Evolutionary conservation across 805 yeast species (phyloP), one percentile per base, ranked within the genome.

Genomic region (Nakazawaea pomicola): DNA sequence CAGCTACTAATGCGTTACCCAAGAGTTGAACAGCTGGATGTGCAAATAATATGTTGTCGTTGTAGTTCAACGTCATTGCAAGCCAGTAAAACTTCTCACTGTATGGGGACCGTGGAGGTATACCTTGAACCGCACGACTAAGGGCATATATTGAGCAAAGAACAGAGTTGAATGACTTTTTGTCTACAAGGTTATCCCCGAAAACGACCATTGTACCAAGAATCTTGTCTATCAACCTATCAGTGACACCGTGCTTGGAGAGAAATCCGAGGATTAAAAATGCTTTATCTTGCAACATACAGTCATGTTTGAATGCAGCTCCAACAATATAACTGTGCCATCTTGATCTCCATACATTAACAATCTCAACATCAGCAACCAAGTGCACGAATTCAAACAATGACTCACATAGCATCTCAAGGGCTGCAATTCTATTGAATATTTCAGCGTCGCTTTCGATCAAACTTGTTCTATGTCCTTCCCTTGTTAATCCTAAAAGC

Each of bases 401-500:
- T 29, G 67, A 60, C 16, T 74, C 76, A 47, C 85, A 78, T 21
- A 84, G 69, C 6, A 74, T 65, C 40, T 83, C 85, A 51, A 83
- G 68, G 11, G 72, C 64, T 28, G 65, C 58, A 0, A 71, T 65
- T 30, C 67, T 62, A 46, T 65, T 72, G 38, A 54, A 67, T 70
- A 48, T 53, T 45, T 43, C 67, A 37, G 49, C 45, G 2, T 58
- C 60, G 12, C 43, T 30, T 60, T 70, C 15, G 39, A 40, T 20
- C 67, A 58, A 19, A 54, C 60, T 35, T 24, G 35, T 17, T n/a
- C 68, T 61, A 16, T 69, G 61, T 21, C 61, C 69, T 24, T 72
- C 76, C 53, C 84, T 74, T 5, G 78, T 78, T 46, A 83, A 64
- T 0, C 91, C 91, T 60, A 82, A 82, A 43, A 84, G 61, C 68